phyloP scores from a whole-genome alignment of 306 rosid species.

The Cyclanthera cordifolia region DNA sequence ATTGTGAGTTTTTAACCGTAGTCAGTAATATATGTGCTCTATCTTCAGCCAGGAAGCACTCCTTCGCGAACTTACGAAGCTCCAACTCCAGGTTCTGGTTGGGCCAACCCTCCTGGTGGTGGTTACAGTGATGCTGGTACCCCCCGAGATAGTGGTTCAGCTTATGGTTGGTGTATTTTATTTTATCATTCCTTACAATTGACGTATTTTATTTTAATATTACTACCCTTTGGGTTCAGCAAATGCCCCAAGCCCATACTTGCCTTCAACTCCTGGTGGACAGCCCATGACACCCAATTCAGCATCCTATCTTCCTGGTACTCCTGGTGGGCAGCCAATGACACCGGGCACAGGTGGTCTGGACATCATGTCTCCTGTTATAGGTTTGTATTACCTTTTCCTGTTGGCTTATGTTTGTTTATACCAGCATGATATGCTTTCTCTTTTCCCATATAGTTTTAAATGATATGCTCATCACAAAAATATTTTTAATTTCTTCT shows the following conservation, averaged over 20 bases:
- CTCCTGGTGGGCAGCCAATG: slow-evolving; percentile 99
- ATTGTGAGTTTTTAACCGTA: slow-evolving; percentile 9
- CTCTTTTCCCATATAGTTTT: neutral
- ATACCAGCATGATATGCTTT: neutral
- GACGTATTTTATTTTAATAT: neutral
- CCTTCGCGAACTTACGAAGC: slow-evolving; percentile 88
- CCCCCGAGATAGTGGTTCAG: slow-evolving; percentile 56
- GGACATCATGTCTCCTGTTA: slow-evolving; percentile 92
- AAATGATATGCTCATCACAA: neutral
- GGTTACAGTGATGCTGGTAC: slow-evolving; percentile 93
- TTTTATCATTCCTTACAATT: neutral
- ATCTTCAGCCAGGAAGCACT: slow-evolving; percentile 83
- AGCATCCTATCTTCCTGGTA: slow-evolving; percentile 91
- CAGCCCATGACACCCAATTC: slow-evolving; percentile 99
- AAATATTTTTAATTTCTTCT: neutral
- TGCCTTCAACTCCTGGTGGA: slow-evolving; percentile 99
- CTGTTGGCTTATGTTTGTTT: neutral
- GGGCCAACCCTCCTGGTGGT: slow-evolving; percentile 93
- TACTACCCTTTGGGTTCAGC: slow-evolving; percentile 38
- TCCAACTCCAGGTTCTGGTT: slow-evolving; percentile 98
- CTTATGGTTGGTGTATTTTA: slow-evolving; percentile 41
- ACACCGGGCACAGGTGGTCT: slow-evolving; percentile 97
- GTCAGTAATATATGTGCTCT: slow-evolving; percentile 1
- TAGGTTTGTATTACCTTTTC: slow-evolving; percentile 32
- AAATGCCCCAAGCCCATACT: slow-evolving; percentile 97